These are phyloP conservation scores for Nissolia schottii DNA, from an alignment of 306 rosid species.

Conservation along the genomic window DNA sequence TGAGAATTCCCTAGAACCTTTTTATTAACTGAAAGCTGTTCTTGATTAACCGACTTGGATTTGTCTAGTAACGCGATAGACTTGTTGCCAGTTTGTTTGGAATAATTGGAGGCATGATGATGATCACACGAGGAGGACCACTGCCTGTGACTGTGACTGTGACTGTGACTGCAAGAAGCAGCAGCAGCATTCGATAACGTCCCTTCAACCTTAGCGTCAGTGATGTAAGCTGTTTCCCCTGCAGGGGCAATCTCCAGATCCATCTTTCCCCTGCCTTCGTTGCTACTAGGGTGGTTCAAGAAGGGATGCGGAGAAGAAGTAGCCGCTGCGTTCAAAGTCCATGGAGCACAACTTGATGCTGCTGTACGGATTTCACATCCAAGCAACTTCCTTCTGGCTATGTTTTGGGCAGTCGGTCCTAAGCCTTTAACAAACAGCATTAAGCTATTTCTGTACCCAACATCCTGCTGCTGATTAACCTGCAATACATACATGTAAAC, in stretches of 20 bases:
- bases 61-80: constrained; percentile 4
- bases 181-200: not conserved
- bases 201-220: constrained; percentile 15
- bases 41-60: constrained; percentile 15
- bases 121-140: not conserved
- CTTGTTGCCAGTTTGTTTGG: constrained; percentile 5
- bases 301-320: constrained; percentile 18
- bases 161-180: too few relatives aligned
- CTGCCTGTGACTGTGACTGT: too few relatives aligned
- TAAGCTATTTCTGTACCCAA: constrained; percentile 55
- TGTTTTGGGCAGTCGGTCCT: constrained; percentile 46
- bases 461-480: constrained; percentile 45
- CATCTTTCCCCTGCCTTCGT: not conserved
- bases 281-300: too few relatives aligned
- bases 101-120: too few relatives aligned
- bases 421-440: constrained; percentile 49
- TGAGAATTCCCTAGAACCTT: constrained; percentile 9
- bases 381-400: constrained; percentile 41
- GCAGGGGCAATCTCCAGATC: constrained; percentile 2
- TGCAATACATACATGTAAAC: not conserved
- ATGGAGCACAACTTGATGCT: not conserved
- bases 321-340: not conserved
- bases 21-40: not conserved
- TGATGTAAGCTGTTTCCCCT: not conserved
- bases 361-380: constrained; percentile 30